These are phyloP conservation scores for Hypoxylon sp. DNA, from an alignment of 2,329 filamentous ascomycete genomes.

Conservation along the genomic window DNA sequence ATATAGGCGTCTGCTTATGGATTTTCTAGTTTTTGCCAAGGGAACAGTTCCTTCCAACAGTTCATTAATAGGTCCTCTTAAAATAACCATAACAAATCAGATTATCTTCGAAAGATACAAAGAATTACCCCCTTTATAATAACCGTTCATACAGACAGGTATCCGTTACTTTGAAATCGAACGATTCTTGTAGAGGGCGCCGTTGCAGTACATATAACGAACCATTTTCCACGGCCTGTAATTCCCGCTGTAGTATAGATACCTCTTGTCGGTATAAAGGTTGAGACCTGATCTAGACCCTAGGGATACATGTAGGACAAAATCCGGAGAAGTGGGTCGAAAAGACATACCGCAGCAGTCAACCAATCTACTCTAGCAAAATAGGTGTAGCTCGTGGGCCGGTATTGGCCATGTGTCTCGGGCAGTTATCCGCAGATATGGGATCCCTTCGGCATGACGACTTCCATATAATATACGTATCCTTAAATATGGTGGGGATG, in stretches of 20 bases:
- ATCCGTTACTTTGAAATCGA: not conserved
- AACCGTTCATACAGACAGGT: not conserved
- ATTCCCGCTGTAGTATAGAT: not conserved
- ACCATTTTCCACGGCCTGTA: not conserved
- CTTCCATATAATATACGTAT: not conserved
- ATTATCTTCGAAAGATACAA: not conserved
- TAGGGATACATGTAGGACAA: not conserved
- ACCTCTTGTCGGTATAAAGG: not conserved
- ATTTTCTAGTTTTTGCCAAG: not conserved
- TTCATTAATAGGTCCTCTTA: not conserved
- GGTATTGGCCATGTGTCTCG: constrained; percentile 18
- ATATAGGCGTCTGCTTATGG: not conserved
- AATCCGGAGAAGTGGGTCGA: constrained; percentile 27
- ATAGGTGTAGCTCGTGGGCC: constrained; percentile 22
- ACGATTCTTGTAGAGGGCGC: not conserved
- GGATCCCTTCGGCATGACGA: constrained; percentile 25
- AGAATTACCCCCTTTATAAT: not conserved
- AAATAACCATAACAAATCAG: not conserved
- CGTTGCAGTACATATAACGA: not conserved
- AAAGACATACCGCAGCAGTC: constrained; percentile 20
- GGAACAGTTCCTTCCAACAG: not conserved
- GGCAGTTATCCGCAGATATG: constrained; percentile 19
- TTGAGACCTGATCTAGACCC: not conserved
- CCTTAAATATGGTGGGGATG: constrained; percentile 26
- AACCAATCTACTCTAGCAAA: constrained; percentile 21